Evolutionary conservation across 805 yeast species (phyloP), one percentile per base, ranked within the genome.

Genomic region (Candida multigemmis): DNA sequence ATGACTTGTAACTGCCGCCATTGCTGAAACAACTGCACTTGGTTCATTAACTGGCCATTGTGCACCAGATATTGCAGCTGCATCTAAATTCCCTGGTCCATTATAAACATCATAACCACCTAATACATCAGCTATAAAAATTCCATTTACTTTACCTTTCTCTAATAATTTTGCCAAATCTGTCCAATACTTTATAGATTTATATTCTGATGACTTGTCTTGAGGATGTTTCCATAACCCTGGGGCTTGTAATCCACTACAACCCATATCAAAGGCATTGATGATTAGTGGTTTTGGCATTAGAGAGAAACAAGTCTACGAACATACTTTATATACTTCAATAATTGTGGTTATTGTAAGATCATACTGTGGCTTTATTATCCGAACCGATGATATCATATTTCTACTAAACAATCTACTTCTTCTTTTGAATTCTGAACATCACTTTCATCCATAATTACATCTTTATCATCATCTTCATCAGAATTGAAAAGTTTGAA

Each of bases 1-100:
- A 15, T 53, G 52, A 27, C 53, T 46, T 5, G 70, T 65, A 5
- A 57, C 64, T 5, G 63, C 50, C 15, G 70, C 68, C 54, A 64
- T 56, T 2, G 63, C 65, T 5, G 58, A 35, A 3, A 60, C 52
- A 5, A 50, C 46, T 9, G 54, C 50, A 23, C 53, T 42, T 4
- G 68, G 68, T 23, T 58, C 68, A 22, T 40, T 49, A 4, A 53
- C 53, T 6, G 68, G 68, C 47, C 50, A 57, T 37, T 50, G 44
- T 25, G 53, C 41, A 14, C 56, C 44, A 12, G 46, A 32, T 25
- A 16, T 34, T 5, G 63, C 61, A 19, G 64, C 61, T 7, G 55
- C 55, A 6, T 36, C 42, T 24, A 49, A 42, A 36, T 55, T 57
- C 13, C 40, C 36, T 4, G 65, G 61, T 8, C 68, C 68, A 32